Conservation (phyloP, 164 flowering plant genomes). For the Kingdonia uniflora region DNA sequence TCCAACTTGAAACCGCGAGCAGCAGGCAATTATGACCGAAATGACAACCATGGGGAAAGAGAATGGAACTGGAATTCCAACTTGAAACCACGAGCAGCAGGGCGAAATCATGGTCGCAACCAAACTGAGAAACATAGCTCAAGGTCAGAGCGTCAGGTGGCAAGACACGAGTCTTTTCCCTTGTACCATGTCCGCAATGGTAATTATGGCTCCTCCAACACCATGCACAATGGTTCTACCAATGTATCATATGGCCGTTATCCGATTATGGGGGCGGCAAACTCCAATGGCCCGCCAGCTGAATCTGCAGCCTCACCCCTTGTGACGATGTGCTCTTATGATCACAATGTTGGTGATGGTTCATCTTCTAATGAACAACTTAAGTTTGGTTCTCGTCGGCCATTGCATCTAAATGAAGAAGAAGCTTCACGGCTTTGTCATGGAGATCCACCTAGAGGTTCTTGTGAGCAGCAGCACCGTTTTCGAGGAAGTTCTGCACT, state of each 20-base stretch:
- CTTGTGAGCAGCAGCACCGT: constrained; percentile 38
- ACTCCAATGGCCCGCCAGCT: constrained; percentile 45
- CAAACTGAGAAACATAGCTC: constrained; percentile 54
- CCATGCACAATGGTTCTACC: constrained; percentile 34
- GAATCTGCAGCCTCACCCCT: constrained; percentile 57
- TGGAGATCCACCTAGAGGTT: constrained; percentile 31
- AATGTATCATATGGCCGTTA: constrained; percentile 65
- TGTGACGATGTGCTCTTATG: constrained; percentile 79
- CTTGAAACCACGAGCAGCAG: constrained; percentile 48
- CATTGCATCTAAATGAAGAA: constrained; percentile 41
- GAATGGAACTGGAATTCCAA: constrained; percentile 74
- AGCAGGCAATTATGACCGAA: constrained; percentile 20
- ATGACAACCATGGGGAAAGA: constrained; percentile 65
- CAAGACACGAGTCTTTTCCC: constrained; percentile 38
- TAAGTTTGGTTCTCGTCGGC: constrained; percentile 83
- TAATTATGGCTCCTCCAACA: constrained; percentile 31
- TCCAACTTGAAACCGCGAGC: constrained; percentile 44
- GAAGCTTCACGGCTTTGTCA: constrained; percentile 41
- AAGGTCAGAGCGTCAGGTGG: constrained; percentile 39
- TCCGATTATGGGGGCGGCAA: constrained; percentile 30
- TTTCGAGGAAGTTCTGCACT: constrained; percentile 36
- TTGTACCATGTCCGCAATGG: constrained; percentile 62
- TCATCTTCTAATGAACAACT: constrained; percentile 50
- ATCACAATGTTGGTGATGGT: constrained; percentile 41
- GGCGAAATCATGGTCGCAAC: constrained; percentile 51